Evolutionary conservation across 2,329 filamentous ascomycete species (phyloP).

Genomic region (Periconia digitata): DNA sequence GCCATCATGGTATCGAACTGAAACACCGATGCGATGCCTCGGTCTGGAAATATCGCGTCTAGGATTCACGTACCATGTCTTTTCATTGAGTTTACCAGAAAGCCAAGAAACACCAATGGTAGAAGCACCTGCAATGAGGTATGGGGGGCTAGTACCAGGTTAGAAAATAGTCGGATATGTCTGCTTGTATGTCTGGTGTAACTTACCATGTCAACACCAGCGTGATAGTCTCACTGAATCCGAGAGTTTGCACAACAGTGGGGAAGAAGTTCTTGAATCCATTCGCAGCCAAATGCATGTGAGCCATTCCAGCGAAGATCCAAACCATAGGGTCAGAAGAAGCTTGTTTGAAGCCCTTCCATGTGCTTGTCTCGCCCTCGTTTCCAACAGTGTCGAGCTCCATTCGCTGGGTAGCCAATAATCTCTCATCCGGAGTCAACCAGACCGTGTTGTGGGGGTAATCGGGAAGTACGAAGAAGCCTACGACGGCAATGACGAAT

Average conservation of each 20-base stretch:
- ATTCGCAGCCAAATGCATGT: conserved; percentile 33
- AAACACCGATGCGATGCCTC: no score
- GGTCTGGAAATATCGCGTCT: no score
- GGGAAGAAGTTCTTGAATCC: conserved; percentile 52
- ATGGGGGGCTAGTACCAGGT: no score
- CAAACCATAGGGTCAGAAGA: conserved; percentile 52
- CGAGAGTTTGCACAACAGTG: conserved; percentile 53
- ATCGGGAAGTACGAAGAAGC: conserved; percentile 47
- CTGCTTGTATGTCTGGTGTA: no score
- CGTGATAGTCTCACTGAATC: conserved; percentile 53
- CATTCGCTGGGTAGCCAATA: conserved; percentile 36
- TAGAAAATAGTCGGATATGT: no score
- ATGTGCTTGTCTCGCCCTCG: conserved; percentile 47
- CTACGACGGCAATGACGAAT: conserved; percentile 35
- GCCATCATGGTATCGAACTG: no score
- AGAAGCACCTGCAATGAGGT: conserved; percentile 28
- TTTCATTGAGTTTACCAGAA: conserved; percentile 30
- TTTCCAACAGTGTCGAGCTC: conserved; percentile 54
- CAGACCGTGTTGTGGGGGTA: conserved; percentile 46
- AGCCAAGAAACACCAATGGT: conserved; percentile 25
- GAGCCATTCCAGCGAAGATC: conserved; percentile 41
- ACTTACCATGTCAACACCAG: conserved; percentile 54
- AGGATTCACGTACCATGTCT: no score
- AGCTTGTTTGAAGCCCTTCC: conserved; percentile 55
- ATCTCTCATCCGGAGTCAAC: conserved; percentile 50